These are phyloP conservation scores for Aureococcus anophagefferens DNA, from an alignment of 108 stramenopile species.

Conservation along the genomic window DNA sequence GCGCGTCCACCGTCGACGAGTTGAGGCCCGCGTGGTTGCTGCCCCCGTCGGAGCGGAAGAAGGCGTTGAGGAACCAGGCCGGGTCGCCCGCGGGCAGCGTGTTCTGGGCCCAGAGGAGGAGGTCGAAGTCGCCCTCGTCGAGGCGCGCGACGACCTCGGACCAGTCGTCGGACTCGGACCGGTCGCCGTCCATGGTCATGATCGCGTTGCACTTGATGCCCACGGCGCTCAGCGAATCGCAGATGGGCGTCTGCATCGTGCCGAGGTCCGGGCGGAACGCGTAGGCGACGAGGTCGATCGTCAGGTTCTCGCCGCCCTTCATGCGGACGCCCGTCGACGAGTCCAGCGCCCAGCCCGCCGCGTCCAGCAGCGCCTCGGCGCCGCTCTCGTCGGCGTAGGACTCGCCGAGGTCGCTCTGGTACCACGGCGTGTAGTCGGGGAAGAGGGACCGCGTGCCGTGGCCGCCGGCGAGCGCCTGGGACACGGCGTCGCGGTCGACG, in stretches of 20 bases:
- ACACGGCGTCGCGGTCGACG: constrained; percentile 8
- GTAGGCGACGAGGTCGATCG: constrained; percentile 15
- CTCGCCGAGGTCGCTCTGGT: too few relatives aligned
- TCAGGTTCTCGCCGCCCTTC: constrained; percentile 15
- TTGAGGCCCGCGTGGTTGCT: constrained; percentile 10
- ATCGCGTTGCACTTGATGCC: constrained; percentile 8
- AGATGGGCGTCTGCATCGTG: constrained; percentile 12
- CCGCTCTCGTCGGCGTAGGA: constrained; percentile 6
- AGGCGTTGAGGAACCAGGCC: constrained; percentile 4
- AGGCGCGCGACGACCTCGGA: constrained; percentile 5
- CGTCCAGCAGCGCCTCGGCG: constrained; percentile 7
- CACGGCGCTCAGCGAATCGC: neutral
- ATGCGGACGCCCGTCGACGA: neutral
- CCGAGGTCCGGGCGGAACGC: constrained; percentile 19
- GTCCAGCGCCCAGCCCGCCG: constrained; percentile 15
- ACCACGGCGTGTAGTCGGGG: constrained; percentile 8
- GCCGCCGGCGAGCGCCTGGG: constrained; percentile 9
- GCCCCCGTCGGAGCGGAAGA: constrained; percentile 14
- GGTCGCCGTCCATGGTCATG: neutral
- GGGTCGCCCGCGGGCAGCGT: constrained; percentile 16
- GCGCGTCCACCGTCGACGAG: constrained; percentile 3
- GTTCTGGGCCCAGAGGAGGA: constrained; percentile 21
- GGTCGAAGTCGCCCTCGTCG: constrained; percentile 15
- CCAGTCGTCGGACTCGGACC: constrained; percentile 9
- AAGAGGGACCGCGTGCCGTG: constrained; percentile 12